A percentile compares a stretch with the other conserved stretches of the same genome.
Conservation (phyloP, 371 early-diverging fungal genomes). For the Mortierella sp. region DNA sequence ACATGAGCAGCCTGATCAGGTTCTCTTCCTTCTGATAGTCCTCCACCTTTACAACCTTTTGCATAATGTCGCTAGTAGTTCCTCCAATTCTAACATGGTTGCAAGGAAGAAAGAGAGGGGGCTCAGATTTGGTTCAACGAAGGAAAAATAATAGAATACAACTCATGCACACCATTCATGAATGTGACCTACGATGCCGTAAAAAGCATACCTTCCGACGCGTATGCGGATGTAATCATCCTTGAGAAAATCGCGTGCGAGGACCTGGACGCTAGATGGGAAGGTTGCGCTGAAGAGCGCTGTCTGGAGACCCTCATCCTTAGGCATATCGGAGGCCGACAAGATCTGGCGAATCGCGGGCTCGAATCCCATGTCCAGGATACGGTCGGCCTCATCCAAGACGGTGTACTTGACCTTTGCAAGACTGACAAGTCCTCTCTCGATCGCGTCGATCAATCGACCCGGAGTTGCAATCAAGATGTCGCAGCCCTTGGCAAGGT, state of each 20-base stretch:
- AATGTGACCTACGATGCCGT: background rate
- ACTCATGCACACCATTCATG: background rate
- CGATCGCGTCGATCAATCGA: conserved; percentile 95
- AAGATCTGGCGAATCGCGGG: conserved; percentile 91
- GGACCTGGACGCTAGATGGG: conserved; percentile 90
- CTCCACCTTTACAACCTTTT: conserved; percentile 66
- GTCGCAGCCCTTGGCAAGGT: conserved; percentile 91
- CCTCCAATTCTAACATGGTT: conserved; percentile 62
- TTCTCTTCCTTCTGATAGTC: conserved; percentile 70
- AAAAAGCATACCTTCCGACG: conserved; percentile 38
- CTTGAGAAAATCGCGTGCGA: conserved; percentile 88
- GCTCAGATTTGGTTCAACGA: background rate
- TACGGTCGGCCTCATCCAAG: conserved; percentile 98
- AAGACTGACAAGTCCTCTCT: conserved; percentile 83
- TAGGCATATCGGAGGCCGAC: conserved; percentile 25
- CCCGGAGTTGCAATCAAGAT: conserved; percentile 98
- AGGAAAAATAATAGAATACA: too few species aligned
- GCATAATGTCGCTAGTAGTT: conserved; percentile 65
- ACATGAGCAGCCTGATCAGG: conserved; percentile 57
- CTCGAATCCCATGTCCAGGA: conserved; percentile 99
- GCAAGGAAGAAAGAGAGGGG: background rate
- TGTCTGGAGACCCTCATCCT: conserved; percentile 84
- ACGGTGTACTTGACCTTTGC: conserved; percentile 91
- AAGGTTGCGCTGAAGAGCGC: conserved; percentile 99
- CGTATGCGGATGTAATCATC: conserved; percentile 58